These are phyloP conservation scores for Penicillium italicum DNA, from an alignment of 2,329 filamentous ascomycete genomes.

Conservation along the genomic window DNA sequence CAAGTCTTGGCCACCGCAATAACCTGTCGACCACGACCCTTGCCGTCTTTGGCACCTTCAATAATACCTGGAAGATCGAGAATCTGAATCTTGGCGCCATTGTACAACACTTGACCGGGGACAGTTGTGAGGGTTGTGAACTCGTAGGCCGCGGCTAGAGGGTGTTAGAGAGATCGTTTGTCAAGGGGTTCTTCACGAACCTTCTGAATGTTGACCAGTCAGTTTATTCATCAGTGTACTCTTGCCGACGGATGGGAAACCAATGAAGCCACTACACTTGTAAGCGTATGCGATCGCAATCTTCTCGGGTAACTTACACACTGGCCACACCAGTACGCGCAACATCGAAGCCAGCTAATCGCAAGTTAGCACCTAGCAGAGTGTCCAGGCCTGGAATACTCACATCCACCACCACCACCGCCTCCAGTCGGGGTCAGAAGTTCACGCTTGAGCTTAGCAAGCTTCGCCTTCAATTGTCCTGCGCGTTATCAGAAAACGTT, in stretches of 20 bases:
- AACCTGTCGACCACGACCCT: constrained; percentile 94
- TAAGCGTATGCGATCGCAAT: constrained; percentile 12
- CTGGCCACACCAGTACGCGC: constrained; percentile 95
- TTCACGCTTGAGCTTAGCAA: constrained; percentile 96
- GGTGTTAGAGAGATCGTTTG: constrained; percentile 15
- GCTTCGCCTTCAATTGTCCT: constrained; percentile 92
- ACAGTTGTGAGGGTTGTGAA: constrained; percentile 98
- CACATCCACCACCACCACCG: constrained; percentile 73
- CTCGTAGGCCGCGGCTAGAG: constrained; percentile 80
- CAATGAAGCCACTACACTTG: constrained; percentile 70
- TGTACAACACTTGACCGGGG: constrained; percentile 92
- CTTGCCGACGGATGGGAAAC: constrained; percentile 97
- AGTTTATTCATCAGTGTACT: constrained; percentile 94
- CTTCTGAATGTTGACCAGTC: constrained; percentile 94
- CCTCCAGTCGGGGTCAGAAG: constrained; percentile 77
- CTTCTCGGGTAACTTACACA: constrained; percentile 52
- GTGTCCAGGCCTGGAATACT: constrained; percentile 17
- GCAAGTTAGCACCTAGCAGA: constrained; percentile 18
- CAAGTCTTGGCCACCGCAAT: constrained; percentile 99
- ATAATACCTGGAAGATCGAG: constrained; percentile 98
- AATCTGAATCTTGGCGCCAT: constrained; percentile 96
- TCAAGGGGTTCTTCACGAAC: constrained; percentile 28
- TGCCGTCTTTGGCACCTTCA: constrained; percentile 95
- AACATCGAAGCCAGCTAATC: constrained; percentile 82
- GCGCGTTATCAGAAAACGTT: constrained; percentile 20